phyloP scores from a whole-genome alignment of 2,329 filamentous ascomycete genomes.

The Fusarium sp. region DNA sequence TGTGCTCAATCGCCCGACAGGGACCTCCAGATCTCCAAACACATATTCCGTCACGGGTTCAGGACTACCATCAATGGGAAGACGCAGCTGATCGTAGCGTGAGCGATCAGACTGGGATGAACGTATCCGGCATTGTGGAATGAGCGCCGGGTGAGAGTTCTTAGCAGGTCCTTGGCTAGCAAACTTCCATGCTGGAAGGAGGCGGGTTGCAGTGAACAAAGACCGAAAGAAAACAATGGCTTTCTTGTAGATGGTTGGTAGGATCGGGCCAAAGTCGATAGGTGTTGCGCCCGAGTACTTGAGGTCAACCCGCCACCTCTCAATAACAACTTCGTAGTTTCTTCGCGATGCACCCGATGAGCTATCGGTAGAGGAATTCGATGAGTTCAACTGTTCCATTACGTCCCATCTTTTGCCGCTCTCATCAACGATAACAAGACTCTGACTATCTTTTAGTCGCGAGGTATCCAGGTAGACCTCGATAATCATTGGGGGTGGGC shows the following conservation, averaged over 20 bases:
- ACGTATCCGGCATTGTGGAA: conserved; percentile 83
- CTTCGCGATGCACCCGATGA: conserved; percentile 59
- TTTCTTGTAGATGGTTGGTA: conserved; percentile 97
- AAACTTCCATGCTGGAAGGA: conserved; percentile 90
- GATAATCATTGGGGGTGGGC: conserved; percentile 86
- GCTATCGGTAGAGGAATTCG: conserved; percentile 66
- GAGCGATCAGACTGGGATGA: conserved; percentile 69
- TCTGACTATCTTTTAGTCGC: conserved; percentile 84
- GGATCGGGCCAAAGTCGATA: conserved; percentile 69
- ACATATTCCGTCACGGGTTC: conserved; percentile 76
- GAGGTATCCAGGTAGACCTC: conserved; percentile 90
- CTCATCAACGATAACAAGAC: conserved; percentile 88
- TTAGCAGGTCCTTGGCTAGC: conserved; percentile 79
- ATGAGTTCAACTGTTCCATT: conserved; percentile 80
- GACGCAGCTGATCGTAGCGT: conserved; percentile 73
- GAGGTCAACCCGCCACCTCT: conserved; percentile 90
- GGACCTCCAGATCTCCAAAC: conserved; percentile 88
- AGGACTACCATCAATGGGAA: conserved; percentile 55
- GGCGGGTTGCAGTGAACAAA: conserved; percentile 83
- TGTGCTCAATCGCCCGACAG: conserved; percentile 85
- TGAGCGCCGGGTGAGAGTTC: conserved; percentile 74
- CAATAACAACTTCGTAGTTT: conserved; percentile 82
- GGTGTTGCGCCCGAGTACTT: conserved; percentile 65
- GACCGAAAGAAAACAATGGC: conserved; percentile 94
- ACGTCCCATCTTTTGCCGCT: conserved; percentile 95